phyloP scores from a whole-genome alignment of 2,329 filamentous ascomycete genomes.

The Sphaerulina vaccinii region DNA sequence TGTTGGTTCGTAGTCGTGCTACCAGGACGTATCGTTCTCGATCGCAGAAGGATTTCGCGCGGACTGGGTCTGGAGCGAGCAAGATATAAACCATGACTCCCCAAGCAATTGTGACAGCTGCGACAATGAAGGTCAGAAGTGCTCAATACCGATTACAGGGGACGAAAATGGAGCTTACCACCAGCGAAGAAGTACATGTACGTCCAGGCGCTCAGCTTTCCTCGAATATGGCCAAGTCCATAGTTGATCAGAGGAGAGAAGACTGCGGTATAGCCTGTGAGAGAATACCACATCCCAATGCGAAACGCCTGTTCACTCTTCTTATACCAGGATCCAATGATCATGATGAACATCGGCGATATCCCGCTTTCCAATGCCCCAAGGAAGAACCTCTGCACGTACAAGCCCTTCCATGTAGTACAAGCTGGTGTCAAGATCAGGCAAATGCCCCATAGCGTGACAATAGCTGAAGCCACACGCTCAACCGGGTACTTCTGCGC shows the following conservation, averaged over 20 bases:
- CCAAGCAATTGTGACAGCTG: constrained; percentile 43
- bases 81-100: constrained; percentile 42
- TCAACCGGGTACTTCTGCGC: constrained; percentile 51
- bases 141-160: too few relatives aligned
- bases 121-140: not conserved
- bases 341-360: constrained; percentile 21
- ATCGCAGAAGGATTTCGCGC: constrained; percentile 44
- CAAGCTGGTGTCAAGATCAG: constrained; percentile 42
- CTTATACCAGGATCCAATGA: constrained; percentile 27
- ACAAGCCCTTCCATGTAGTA: constrained; percentile 40
- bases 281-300: constrained; percentile 34
- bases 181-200: constrained; percentile 43
- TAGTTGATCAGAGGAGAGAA: constrained; percentile 52
- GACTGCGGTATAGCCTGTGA: constrained; percentile 47
- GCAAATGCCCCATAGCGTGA: constrained; percentile 42
- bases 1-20: constrained; percentile 33
- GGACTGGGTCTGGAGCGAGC: constrained; percentile 44
- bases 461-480: constrained; percentile 43
- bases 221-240: constrained; percentile 47
- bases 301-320: constrained; percentile 33
- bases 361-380: constrained; percentile 55
- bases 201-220: constrained; percentile 19
- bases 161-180: not conserved
- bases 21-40: constrained; percentile 33
- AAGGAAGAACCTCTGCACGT: constrained; percentile 55